Conservation (phyloP, 257 asterid genomes). For the Salvia hispanica region DNA sequence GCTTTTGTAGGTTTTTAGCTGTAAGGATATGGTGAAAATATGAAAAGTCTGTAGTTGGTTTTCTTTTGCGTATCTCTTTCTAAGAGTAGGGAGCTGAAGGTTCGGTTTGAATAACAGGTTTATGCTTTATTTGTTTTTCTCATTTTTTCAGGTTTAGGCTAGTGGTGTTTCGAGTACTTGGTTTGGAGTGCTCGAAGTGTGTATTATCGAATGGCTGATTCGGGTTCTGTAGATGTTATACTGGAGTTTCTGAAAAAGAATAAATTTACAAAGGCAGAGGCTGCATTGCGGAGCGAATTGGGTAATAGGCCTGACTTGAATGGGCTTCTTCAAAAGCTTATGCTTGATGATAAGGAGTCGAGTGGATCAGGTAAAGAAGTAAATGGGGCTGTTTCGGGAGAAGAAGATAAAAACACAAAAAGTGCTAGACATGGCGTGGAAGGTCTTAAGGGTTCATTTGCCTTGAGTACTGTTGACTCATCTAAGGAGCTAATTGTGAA, state of each 20-base stretch:
- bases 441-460: conserved; percentile 38
- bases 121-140: conserved; percentile 23
- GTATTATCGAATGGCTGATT: conserved; percentile 64
- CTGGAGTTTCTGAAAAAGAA: conserved; percentile 73
- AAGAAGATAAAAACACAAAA: conserved; percentile 40
- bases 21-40: conserved; percentile 18
- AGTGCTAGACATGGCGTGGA: conserved; percentile 41
- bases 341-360: conserved; percentile 57
- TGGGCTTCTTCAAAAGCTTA: conserved; percentile 63
- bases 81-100: conserved; percentile 27
- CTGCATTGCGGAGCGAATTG: conserved; percentile 81
- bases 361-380: conserved; percentile 48
- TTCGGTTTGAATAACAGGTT: conserved; percentile 25
- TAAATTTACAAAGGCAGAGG: conserved; percentile 84
- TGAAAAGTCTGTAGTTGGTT: conserved; percentile 9
- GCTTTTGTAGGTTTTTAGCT: conserved; percentile 19
- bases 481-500: conserved; percentile 85
- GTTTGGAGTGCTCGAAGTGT: conserved; percentile 24
- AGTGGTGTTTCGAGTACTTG: conserved; percentile 36
- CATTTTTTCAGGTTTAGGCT: conserved; percentile 51
- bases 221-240: conserved; percentile 70
- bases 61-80: neutral
- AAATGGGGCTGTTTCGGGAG: conserved; percentile 46
- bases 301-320: conserved; percentile 65
- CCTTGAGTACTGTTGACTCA: conserved; percentile 43